phyloP scores from a whole-genome alignment of 768 basidiomycete genomes.

The Tricholoma saponaceum region DNA sequence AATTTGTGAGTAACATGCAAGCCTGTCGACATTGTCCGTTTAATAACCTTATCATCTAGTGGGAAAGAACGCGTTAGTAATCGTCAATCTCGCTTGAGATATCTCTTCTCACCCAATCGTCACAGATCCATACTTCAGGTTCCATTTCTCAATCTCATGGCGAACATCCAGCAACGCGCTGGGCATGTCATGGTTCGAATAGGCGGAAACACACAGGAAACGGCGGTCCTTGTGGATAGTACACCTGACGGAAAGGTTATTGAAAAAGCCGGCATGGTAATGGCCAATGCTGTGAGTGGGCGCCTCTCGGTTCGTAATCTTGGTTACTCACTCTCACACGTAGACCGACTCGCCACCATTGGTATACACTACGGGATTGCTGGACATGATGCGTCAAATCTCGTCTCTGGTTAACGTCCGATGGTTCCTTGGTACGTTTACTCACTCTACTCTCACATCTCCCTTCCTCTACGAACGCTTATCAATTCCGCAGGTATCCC shows the following conservation, averaged over 20 bases:
- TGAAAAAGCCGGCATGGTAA: slow-evolving; percentile 13
- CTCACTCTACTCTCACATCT: not conserved
- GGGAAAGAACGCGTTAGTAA: slow-evolving; percentile 43
- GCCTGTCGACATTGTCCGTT: not conserved
- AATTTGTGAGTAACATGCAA: slow-evolving; percentile 37
- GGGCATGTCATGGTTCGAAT: slow-evolving; percentile 64
- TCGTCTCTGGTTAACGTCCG: slow-evolving; percentile 54
- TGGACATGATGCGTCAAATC: slow-evolving; percentile 64
- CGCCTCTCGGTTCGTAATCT: not conserved
- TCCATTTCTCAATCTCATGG: slow-evolving; percentile 74
- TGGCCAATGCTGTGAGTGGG: slow-evolving; percentile 13
- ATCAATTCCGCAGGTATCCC: slow-evolving; percentile 37
- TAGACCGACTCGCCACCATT: slow-evolving; percentile 68
- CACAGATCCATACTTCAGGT: slow-evolving; percentile 32
- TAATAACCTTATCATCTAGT: slow-evolving; percentile 24
- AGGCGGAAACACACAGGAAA: slow-evolving; percentile 81
- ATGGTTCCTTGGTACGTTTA: slow-evolving; percentile 54
- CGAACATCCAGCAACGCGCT: slow-evolving; percentile 61
- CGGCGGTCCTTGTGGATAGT: slow-evolving; percentile 44
- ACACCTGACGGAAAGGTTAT: slow-evolving; percentile 37
- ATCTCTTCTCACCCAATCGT: slow-evolving; percentile 17
- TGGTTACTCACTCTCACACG: not conserved
- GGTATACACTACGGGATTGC: slow-evolving; percentile 57
- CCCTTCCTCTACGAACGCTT: not conserved
- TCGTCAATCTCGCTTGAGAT: slow-evolving; percentile 17